These are phyloP conservation scores for Penicillium sp. DNA, from an alignment of 2,329 filamentous ascomycete genomes.

Conservation along the genomic window DNA sequence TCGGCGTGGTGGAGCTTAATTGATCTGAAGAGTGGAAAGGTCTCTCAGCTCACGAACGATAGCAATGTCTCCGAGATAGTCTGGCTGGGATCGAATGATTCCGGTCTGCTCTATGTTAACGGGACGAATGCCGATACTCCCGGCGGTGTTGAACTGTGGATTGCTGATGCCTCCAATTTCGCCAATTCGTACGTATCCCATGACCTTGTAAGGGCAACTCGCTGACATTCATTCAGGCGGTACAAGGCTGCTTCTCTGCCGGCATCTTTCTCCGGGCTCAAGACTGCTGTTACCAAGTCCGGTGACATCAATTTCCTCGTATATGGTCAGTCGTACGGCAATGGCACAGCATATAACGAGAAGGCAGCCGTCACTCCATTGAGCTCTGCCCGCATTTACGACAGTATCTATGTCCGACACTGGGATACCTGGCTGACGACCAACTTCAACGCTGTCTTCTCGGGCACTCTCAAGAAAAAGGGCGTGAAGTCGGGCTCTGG, in stretches of 20 bases:
- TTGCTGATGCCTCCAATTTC: conserved; percentile 40
- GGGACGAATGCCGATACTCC: conserved; percentile 45
- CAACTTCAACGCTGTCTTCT: conserved; percentile 74
- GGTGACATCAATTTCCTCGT: conserved; percentile 58
- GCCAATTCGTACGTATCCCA: conserved; percentile 32
- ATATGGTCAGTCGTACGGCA: conserved; percentile 66
- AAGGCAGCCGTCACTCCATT: conserved; percentile 62
- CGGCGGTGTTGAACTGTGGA: conserved; percentile 46
- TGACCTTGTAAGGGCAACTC: not conserved
- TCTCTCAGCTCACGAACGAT: conserved; percentile 68
- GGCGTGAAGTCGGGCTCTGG: conserved; percentile 38
- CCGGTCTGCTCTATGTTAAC: conserved; percentile 62
- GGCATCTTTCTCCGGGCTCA: conserved; percentile 44
- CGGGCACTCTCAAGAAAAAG: conserved; percentile 61
- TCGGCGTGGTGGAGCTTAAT: conserved; percentile 68
- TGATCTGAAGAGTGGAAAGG: conserved; percentile 69
- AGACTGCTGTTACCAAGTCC: conserved; percentile 37
- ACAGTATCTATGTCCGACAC: conserved; percentile 75
- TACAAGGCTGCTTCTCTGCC: conserved; percentile 45
- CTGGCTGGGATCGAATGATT: conserved; percentile 74
- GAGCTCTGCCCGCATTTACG: conserved; percentile 73
- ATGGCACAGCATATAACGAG: conserved; percentile 71
- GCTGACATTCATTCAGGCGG: conserved; percentile 19
- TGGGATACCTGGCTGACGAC: conserved; percentile 78
- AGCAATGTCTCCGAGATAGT: conserved; percentile 69